A percentile compares a stretch with the other conserved stretches of the same genome.
These are phyloP conservation scores for Henningerozyma blattae DNA, from an alignment of 805 yeast genomes.

Conservation along the genomic window DNA sequence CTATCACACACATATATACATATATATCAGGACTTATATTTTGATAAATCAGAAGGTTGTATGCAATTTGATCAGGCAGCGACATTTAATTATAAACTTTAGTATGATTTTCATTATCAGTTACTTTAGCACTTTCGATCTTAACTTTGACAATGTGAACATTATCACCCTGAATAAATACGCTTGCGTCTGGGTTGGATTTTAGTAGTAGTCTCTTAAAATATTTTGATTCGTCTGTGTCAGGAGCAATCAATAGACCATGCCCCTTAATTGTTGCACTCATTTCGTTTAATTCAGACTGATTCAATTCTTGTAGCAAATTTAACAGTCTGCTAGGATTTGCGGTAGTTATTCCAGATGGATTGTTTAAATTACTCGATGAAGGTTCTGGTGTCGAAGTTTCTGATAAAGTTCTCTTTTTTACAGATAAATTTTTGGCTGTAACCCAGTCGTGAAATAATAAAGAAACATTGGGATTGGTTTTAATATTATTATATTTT, in stretches of 20 bases:
- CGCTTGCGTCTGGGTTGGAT: conserved; percentile 56
- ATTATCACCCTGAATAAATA: conserved; percentile 53
- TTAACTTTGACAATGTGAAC: conserved; percentile 55
- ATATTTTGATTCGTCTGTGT: conserved; percentile 39
- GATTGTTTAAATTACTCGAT: conserved; percentile 13
- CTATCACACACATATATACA: no score
- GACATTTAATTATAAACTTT: conserved; percentile 22
- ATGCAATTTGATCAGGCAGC: no score
- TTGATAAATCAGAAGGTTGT: no score
- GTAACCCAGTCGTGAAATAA: conserved; percentile 88
- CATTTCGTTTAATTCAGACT: conserved; percentile 63
- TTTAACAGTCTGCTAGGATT: conserved; percentile 39
- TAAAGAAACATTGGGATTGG: conserved; percentile 70
- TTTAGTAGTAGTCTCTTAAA: conserved; percentile 51
- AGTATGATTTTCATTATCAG: conserved; percentile 60
- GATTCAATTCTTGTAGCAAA: conserved; percentile 65
- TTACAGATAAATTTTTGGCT: conserved; percentile 32
- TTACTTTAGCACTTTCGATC: conserved; percentile 59
- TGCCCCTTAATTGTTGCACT: conserved; percentile 74
- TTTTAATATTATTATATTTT: conserved; percentile 56
- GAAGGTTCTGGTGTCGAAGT: conserved; percentile 20
- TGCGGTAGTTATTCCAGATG: no score
- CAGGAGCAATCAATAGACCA: conserved; percentile 41
- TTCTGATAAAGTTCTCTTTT: conserved; percentile 18
- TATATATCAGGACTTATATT: no score